A percentile compares a stretch with the other conserved stretches of the same genome.
Conservation (phyloP, 768 basidiomycete species). For the Russula sp. region DNA sequence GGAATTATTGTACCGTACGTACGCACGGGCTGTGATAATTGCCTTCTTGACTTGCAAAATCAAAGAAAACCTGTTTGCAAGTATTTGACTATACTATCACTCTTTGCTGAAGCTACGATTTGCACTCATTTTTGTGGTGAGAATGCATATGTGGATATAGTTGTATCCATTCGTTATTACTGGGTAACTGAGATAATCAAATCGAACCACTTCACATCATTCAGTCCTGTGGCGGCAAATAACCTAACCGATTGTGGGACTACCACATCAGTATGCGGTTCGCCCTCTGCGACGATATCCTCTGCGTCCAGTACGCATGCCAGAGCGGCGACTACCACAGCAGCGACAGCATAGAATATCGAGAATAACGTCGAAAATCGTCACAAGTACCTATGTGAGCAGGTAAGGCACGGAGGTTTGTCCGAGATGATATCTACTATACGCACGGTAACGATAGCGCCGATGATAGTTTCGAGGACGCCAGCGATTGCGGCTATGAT, state of each 20-base stretch:
- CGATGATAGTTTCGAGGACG: constrained; percentile 53
- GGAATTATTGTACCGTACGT: too few species aligned
- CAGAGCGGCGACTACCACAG: constrained; percentile 22
- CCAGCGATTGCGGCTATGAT: constrained; percentile 54
- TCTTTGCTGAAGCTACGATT: too few species aligned
- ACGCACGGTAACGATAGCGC: constrained; percentile 51
- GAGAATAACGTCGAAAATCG: constrained; percentile 54
- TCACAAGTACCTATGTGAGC: constrained; percentile 46
- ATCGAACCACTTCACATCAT: too few species aligned
- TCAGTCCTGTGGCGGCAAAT: not conserved
- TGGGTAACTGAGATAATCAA: too few species aligned
- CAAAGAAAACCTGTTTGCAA: too few species aligned
- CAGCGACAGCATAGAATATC: constrained; percentile 41
- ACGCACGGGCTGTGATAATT: too few species aligned
- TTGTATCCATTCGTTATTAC: too few species aligned
- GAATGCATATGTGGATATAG: too few species aligned
- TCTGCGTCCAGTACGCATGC: constrained; percentile 9
- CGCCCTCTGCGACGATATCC: not conserved
- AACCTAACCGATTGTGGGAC: not conserved
- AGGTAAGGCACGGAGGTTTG: not conserved
- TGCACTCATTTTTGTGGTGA: too few species aligned
- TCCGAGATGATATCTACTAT: not conserved
- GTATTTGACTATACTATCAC: too few species aligned
- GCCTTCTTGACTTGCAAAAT: too few species aligned
- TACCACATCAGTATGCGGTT: not conserved